Conservation (phyloP, 2,329 filamentous ascomycete species). For the Penicillium sp. region DNA sequence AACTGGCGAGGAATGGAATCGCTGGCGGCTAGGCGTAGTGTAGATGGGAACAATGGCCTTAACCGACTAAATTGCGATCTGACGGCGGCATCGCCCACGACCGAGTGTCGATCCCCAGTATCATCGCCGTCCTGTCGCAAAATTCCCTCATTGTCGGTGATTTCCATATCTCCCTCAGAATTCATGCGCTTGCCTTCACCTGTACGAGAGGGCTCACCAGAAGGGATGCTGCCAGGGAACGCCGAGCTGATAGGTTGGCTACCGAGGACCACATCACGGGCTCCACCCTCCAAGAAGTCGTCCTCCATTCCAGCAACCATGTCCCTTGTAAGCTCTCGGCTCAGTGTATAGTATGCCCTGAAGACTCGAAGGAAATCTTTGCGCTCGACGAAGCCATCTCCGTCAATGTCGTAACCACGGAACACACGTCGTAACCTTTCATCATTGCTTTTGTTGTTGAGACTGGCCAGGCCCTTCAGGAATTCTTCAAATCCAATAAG, state of each 20-base stretch:
- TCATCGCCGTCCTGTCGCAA: conserved; percentile 62
- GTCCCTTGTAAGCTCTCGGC: conserved; percentile 84
- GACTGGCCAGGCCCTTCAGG: conserved; percentile 71
- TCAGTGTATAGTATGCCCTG: conserved; percentile 85
- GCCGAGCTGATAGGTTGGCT: conserved; percentile 78
- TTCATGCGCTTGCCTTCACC: conserved; percentile 67
- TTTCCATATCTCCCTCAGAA: conserved; percentile 62
- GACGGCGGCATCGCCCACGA: conserved; percentile 53
- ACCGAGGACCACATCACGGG: conserved; percentile 71
- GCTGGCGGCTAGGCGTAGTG: conserved; percentile 24
- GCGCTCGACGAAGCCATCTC: conserved; percentile 79
- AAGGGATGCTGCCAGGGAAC: conserved; percentile 67
- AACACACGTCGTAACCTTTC: conserved; percentile 74
- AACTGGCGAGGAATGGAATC: conserved; percentile 11
- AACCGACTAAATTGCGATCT: conserved; percentile 36
- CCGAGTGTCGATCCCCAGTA: conserved; percentile 59
- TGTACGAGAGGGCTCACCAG: conserved; percentile 59
- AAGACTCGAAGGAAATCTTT: conserved; percentile 91
- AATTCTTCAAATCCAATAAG: conserved; percentile 93
- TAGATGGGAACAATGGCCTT: conserved; percentile 35
- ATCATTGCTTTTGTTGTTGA: conserved; percentile 58
- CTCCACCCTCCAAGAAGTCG: conserved; percentile 71
- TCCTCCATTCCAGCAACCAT: conserved; percentile 76
- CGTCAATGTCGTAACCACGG: conserved; percentile 85
- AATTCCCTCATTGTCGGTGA: conserved; percentile 60